A percentile compares a stretch with the other conserved stretches of the same genome.
These are phyloP conservation scores for Xylaria cubensis DNA, from an alignment of 495 filamentous ascomycete genomes.

Conservation along the genomic window DNA sequence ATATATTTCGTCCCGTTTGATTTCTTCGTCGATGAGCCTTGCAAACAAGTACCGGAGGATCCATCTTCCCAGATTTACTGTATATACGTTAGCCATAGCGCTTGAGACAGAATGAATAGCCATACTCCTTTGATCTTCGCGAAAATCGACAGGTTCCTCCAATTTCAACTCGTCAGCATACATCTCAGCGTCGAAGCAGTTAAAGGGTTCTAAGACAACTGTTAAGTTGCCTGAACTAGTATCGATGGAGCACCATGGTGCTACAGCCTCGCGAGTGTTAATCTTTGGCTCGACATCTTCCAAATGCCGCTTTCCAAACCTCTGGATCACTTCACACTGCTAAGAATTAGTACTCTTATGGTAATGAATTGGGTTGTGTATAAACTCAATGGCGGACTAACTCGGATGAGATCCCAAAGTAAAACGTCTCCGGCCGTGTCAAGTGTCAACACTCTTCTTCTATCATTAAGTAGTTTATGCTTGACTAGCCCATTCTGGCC, in stretches of 20 bases:
- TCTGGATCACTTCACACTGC: constrained; percentile 82
- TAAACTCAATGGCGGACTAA: constrained; percentile 42
- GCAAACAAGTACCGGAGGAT: constrained; percentile 91
- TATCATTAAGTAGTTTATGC: constrained; percentile 88
- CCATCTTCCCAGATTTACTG: constrained; percentile 98
- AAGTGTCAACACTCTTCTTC: constrained; percentile 84
- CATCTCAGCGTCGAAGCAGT: constrained; percentile 97
- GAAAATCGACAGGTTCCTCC: constrained; percentile 76
- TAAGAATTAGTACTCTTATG: constrained; percentile 20
- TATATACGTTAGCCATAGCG: constrained; percentile 22
- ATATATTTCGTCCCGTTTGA: constrained; percentile 76
- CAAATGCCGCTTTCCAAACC: constrained; percentile 90
- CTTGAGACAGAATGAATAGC: constrained; percentile 8
- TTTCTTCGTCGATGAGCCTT: constrained; percentile 87
- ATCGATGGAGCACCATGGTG: constrained; percentile 95
- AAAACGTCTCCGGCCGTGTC: constrained; percentile 97
- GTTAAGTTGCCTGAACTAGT: constrained; percentile 89
- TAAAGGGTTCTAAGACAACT: constrained; percentile 90
- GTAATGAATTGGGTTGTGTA: constrained; percentile 1
- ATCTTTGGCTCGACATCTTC: constrained; percentile 89
- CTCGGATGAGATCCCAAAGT: constrained; percentile 90
- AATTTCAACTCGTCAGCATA: constrained; percentile 87
- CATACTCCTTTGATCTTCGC: constrained; percentile 94
- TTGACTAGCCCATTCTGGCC: constrained; percentile 96
- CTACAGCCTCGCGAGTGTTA: constrained; percentile 86